Evolutionary conservation across 768 basidiomycete genomes (phyloP).

Genomic region (Asterophora parasitica): DNA sequence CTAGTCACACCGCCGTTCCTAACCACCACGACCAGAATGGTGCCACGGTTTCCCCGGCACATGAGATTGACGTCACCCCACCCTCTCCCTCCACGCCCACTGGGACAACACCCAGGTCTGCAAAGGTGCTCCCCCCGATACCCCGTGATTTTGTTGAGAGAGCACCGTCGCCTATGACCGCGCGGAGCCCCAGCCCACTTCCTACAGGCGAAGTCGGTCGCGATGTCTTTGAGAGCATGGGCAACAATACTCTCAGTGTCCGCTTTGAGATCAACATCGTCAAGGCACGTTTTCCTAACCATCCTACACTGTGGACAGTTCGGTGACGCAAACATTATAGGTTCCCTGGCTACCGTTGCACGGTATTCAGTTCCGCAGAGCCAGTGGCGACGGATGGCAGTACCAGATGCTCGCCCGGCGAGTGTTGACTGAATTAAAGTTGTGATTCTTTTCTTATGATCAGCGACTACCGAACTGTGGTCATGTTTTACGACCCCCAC

Average conservation of each 20-base stretch:
- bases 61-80: slow-evolving; percentile 27
- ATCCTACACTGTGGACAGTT: not conserved
- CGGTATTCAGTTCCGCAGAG: slow-evolving; percentile 91
- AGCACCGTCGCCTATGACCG: slow-evolving; percentile 22
- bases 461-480: not conserved
- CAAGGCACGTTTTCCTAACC: slow-evolving; percentile 55
- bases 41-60: slow-evolving; percentile 18
- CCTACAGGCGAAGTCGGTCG: slow-evolving; percentile 65
- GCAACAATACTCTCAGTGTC: slow-evolving; percentile 77
- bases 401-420: slow-evolving; percentile 93
- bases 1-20: slow-evolving; percentile 36
- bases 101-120: slow-evolving; percentile 43
- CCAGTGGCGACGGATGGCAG: slow-evolving; percentile 92
- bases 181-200: slow-evolving; percentile 44
- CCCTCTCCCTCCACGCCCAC: slow-evolving; percentile 33
- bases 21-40: slow-evolving; percentile 23
- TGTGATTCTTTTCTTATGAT: slow-evolving; percentile 46
- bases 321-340: slow-evolving; percentile 33
- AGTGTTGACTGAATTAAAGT: slow-evolving; percentile 82
- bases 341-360: slow-evolving; percentile 91
- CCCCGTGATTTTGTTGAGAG: slow-evolving; percentile 57
- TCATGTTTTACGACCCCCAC: too few relatives aligned
- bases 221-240: slow-evolving; percentile 68
- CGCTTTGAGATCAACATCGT: slow-evolving; percentile 97
- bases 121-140: slow-evolving; percentile 73